Conservation (phyloP, 2,329 filamentous ascomycete species). For the Neocucurbitaria cava region DNA sequence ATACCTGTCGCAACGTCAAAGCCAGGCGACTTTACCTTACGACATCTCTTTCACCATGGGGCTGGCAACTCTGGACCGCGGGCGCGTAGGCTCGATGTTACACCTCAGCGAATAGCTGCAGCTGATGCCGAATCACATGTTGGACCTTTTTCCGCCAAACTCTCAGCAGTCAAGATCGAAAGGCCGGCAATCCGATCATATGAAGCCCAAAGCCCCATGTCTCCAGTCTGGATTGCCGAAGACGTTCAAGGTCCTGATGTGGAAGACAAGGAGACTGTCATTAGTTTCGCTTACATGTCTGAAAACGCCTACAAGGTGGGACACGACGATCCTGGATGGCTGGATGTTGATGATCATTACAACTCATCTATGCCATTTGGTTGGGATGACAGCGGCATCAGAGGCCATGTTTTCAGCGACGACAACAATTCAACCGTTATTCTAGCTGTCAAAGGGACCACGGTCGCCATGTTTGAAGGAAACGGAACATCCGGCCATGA, state of each 20-base stretch:
- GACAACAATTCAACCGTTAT: constrained; percentile 43
- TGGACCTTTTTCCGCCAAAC: constrained; percentile 41
- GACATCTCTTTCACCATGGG: constrained; percentile 45
- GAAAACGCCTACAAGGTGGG: constrained; percentile 47
- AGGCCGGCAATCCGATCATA: constrained; percentile 26
- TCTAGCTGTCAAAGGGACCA: constrained; percentile 44
- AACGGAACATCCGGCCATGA: constrained; percentile 46
- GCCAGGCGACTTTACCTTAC: constrained; percentile 29
- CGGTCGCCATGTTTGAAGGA: constrained; percentile 45
- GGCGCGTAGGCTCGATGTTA: constrained; percentile 43
- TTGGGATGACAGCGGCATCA: constrained; percentile 47
- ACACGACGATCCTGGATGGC: constrained; percentile 42
- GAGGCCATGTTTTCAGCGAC: constrained; percentile 46
- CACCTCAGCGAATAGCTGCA: constrained; percentile 26
- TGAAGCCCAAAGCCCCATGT: constrained; percentile 34
- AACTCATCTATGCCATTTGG: constrained; percentile 44
- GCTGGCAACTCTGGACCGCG: constrained; percentile 42
- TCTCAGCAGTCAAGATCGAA: constrained; percentile 38
- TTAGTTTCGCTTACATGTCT: constrained; percentile 47
- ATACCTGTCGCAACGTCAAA: constrained; percentile 1
- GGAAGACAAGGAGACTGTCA: constrained; percentile 41
- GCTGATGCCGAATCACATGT: constrained; percentile 31
- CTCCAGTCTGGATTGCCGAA: constrained; percentile 39
- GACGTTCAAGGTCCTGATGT: constrained; percentile 41
- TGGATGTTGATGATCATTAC: constrained; percentile 41